phyloP scores from a whole-genome alignment of 768 basidiomycete genomes.

The Psilocybe tampanensis region DNA sequence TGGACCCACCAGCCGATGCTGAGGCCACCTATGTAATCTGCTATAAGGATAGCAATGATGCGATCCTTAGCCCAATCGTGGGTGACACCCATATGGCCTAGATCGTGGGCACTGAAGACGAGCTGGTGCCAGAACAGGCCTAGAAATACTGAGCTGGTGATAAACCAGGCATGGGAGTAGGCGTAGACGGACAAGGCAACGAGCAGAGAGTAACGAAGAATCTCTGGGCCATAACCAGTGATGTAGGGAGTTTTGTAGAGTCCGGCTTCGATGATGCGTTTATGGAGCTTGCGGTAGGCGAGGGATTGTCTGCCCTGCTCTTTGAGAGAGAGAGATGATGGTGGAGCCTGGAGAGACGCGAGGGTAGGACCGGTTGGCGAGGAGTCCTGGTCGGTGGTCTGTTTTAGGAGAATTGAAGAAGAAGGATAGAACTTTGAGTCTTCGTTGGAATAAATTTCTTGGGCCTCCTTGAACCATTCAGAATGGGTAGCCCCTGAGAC shows the following conservation, averaged over 20 bases:
- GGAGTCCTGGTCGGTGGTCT: conserved; percentile 33
- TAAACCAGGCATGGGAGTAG: conserved; percentile 66
- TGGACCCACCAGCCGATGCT: conserved; percentile 99
- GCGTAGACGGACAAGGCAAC: conserved; percentile 58
- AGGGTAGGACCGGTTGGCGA: conserved; percentile 37
- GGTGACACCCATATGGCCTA: conserved; percentile 94
- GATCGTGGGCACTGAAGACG: conserved; percentile 90
- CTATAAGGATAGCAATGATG: conserved; percentile 74
- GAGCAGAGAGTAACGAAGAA: conserved; percentile 76
- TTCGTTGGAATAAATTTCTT: conserved; percentile 36
- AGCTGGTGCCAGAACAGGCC: conserved; percentile 96
- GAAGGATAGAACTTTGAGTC: conserved; percentile 32
- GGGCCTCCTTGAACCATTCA: conserved; percentile 71
- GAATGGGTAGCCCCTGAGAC: conserved; percentile 35
- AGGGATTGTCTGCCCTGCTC: conserved; percentile 67
- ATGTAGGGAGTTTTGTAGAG: conserved; percentile 85
- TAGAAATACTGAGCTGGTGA: conserved; percentile 76
- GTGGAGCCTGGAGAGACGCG: conserved; percentile 52
- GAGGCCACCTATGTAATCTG: conserved; percentile 88
- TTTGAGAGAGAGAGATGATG: conserved; percentile 55
- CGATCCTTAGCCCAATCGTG: conserved; percentile 85
- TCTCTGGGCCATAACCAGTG: conserved; percentile 87
- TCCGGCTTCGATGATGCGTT: conserved; percentile 72
- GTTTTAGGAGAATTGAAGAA: conserved; percentile 66
- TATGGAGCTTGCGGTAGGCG: conserved; percentile 82